Evolutionary conservation across 306 rosid species (phyloP).

Genomic region (Prunus padus): DNA sequence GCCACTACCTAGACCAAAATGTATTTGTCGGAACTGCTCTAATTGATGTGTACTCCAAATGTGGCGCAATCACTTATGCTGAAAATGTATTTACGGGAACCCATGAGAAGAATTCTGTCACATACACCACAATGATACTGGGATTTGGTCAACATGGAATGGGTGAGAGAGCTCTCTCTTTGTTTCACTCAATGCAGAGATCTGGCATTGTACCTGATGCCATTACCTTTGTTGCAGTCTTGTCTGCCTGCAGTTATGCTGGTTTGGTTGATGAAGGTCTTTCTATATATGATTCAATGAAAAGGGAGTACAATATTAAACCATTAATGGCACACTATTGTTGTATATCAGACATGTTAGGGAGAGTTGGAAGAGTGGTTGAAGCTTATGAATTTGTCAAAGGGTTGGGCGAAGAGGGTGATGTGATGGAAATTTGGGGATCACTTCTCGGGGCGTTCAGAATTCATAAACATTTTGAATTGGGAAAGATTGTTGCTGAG

Average conservation of each 20-base stretch:
- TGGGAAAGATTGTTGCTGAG: slow-evolving; percentile 66
- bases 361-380: slow-evolving; percentile 74
- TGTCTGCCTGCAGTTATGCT: slow-evolving; percentile 73
- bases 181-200: slow-evolving; percentile 63
- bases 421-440: slow-evolving; percentile 74
- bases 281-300: slow-evolving; percentile 63
- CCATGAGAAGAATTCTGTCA: slow-evolving; percentile 64
- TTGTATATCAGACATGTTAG: slow-evolving; percentile 85
- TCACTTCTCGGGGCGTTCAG: slow-evolving; percentile 79
- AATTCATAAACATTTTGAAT: slow-evolving; percentile 59
- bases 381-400: slow-evolving; percentile 81
- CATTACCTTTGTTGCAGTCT: slow-evolving; percentile 68
- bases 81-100: slow-evolving; percentile 58
- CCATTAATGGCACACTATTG: slow-evolving; percentile 63
- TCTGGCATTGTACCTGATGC: slow-evolving; percentile 65
- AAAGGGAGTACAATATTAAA: slow-evolving; percentile 48
- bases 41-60: slow-evolving; percentile 77
- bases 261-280: slow-evolving; percentile 83
- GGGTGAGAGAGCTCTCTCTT: slow-evolving; percentile 68
- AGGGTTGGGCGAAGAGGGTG: slow-evolving; percentile 62
- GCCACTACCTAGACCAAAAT: slow-evolving; percentile 55
- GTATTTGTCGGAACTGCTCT: slow-evolving; percentile 79
- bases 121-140: slow-evolving; percentile 77
- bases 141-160: slow-evolving; percentile 90
- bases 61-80: slow-evolving; percentile 63